phyloP scores from a whole-genome alignment of 352 stramenopile genomes.

The Phytophthora sansomeana region DNA sequence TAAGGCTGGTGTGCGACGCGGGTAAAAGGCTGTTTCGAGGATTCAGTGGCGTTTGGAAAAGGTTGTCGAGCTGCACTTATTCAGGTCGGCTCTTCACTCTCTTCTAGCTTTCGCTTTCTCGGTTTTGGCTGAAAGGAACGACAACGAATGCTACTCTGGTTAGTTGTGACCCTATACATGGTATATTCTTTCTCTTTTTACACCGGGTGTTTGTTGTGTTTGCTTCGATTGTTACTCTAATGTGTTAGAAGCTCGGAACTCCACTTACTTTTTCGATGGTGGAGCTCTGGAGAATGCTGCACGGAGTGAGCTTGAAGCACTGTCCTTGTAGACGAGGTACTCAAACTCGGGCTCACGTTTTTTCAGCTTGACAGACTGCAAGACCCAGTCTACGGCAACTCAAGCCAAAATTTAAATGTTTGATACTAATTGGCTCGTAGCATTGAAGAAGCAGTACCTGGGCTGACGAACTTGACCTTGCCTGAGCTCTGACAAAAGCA shows the following conservation, averaged over 20 bases:
- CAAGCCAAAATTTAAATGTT: neutral
- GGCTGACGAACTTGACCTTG: conserved; percentile 73
- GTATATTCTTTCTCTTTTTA: conserved; percentile 48
- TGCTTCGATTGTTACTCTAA: neutral
- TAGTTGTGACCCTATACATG: conserved; percentile 61
- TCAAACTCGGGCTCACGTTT: conserved; percentile 75
- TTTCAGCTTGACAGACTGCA: conserved; percentile 73
- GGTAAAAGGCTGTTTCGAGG: conserved; percentile 38
- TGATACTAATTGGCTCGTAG: neutral
- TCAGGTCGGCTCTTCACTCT: conserved; percentile 14
- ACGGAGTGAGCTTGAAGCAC: conserved; percentile 19
- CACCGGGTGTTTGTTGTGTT: conserved; percentile 23
- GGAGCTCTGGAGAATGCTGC: conserved; percentile 28
- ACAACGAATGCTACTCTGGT: conserved; percentile 49
- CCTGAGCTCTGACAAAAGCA: conserved; percentile 42
- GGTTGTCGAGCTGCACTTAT: conserved; percentile 12
- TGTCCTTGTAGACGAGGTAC: conserved; percentile 79
- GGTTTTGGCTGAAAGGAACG: conserved; percentile 47
- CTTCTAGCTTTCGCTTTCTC: conserved; percentile 26
- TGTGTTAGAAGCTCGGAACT: neutral
- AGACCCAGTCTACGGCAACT: conserved; percentile 69
- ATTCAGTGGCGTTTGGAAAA: conserved; percentile 30
- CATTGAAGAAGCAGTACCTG: conserved; percentile 42
- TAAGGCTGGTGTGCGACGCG: conserved; percentile 26
- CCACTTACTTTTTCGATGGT: conserved; percentile 9